A percentile compares a stretch with the other conserved stretches of the same genome.
Evolutionary conservation across 2,329 filamentous ascomycete species (phyloP).

Genomic region (Penicillium psychrosexuale): DNA sequence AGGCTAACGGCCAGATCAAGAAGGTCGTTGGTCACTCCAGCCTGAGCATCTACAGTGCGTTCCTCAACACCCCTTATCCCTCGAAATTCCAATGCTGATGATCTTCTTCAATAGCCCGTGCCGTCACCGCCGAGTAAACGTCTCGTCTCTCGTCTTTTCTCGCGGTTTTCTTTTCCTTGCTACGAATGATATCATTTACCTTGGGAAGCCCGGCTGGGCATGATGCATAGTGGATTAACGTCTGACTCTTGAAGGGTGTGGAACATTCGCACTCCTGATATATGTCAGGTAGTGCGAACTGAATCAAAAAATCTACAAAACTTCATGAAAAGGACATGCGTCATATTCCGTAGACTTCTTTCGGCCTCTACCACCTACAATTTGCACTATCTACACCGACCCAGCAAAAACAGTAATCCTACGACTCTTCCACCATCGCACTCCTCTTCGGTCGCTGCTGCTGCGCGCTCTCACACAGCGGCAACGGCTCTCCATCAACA

Average conservation of each 20-base stretch:
- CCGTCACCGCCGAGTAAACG: constrained; percentile 46
- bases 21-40: constrained; percentile 94
- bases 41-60: constrained; percentile 96
- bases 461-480: constrained; percentile 68
- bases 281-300: constrained; percentile 34
- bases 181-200: constrained; percentile 41
- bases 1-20: constrained; percentile 98
- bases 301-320: constrained; percentile 34
- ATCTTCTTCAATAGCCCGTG: constrained; percentile 35
- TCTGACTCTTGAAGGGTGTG: constrained; percentile 32
- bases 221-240: constrained; percentile 35
- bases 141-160: constrained; percentile 32
- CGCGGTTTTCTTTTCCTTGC: constrained; percentile 37
- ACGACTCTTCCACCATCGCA: constrained; percentile 25
- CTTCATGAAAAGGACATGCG: constrained; percentile 15
- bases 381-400: not conserved
- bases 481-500: constrained; percentile 47
- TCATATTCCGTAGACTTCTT: constrained; percentile 6
- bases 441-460: constrained; percentile 59
- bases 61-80: not conserved
- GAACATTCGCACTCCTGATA: constrained; percentile 29
- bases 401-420: not conserved
- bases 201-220: constrained; percentile 38
- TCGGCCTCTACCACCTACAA: not conserved
- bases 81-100: constrained; percentile 4